Base-by-base conservation (phyloP, 2,329 filamentous ascomycete species). In the Coniochaeta sp. region DNA sequence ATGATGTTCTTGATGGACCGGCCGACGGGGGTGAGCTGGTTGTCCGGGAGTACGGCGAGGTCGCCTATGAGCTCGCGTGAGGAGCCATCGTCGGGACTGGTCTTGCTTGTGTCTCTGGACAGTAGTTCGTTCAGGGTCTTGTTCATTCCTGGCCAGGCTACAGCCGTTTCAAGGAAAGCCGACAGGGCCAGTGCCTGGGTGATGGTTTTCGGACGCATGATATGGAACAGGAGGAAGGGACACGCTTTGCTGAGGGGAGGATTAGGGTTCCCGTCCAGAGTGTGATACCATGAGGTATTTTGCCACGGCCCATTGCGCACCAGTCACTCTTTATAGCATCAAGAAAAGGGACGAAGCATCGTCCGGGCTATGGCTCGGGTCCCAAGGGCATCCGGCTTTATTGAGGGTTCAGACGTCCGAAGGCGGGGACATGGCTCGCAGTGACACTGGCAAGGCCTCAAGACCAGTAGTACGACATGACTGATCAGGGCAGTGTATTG, bases 31-130 rank as follows among this genome's bases (percentile, higher is more conserved):
- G 72, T 72, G 19, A 76, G 71, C n/a, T 72, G 62, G 12, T 61
- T 64, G 58, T 68, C 67, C 0, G 60, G 59, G 2, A 76, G 65
- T 0, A 59, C 67, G 22, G 64, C 62, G 10, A 80, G 72, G 60
- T 80, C 77, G 16, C 76, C 77, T 12, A 80, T 66, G 32, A 74
- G 64, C 54, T 72, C 69, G n/a, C 73, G 75, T 3, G 77, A 77
- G 12, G 71, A 71, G 26, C 73, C 71, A 40, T 73, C 71, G 44
- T 72, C 71, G 32, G 59, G 26, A n/a, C 63, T 58, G 5, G 56
- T 55, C 8, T 64, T 59, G 26, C 63, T 60, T 6, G 65, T 59
- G 12, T 62, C 59, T 24, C 24, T 2, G 22, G 47, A 52, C 12
- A 28, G 10, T 26, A 52, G 22, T 12, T 52, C 26, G 16, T 52